These are phyloP conservation scores for Neoarthrinium moseri DNA, from an alignment of 2,329 filamentous ascomycete genomes.

Conservation along the genomic window DNA sequence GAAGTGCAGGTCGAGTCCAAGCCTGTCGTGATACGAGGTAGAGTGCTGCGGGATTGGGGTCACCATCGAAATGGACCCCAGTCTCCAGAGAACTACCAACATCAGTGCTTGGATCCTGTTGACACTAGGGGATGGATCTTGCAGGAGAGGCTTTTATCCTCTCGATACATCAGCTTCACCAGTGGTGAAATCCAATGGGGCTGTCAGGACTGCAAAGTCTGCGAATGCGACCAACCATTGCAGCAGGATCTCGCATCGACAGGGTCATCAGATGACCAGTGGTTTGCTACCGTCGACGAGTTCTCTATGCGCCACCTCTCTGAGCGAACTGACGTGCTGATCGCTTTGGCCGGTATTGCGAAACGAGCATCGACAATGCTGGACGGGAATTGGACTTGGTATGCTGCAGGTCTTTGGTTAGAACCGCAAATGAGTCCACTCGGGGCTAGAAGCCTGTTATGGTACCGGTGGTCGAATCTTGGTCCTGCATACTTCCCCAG, in stretches of 20 bases:
- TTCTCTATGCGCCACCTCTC: neutral
- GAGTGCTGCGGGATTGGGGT: slow-evolving; percentile 6
- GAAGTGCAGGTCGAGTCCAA: neutral
- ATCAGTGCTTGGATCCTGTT: slow-evolving; percentile 1
- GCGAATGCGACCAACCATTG: slow-evolving; percentile 8
- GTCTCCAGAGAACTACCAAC: neutral
- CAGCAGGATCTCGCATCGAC: neutral
- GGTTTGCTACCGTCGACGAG: slow-evolving; percentile 1
- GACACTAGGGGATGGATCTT: slow-evolving; percentile 7
- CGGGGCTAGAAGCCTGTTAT: neutral
- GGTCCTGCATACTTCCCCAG: neutral
- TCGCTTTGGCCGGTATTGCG: slow-evolving; percentile 7
- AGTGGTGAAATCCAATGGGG: slow-evolving; percentile 10
- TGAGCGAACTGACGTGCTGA: neutral
- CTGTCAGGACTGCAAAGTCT: slow-evolving; percentile 1
- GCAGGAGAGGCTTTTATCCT: slow-evolving; percentile 6
- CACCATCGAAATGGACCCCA: slow-evolving; percentile 5
- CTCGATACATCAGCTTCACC: slow-evolving; percentile 4
- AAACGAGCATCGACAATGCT: neutral
- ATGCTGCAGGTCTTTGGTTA: slow-evolving; percentile 8
- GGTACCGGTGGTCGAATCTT: neutral
- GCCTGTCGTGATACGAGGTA: neutral
- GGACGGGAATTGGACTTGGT: neutral
- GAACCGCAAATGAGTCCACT: neutral
- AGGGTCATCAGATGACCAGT: slow-evolving; percentile 1